Base-by-base conservation (phyloP, 768 basidiomycete genomes). In the Paxillus rubicundulus region DNA sequence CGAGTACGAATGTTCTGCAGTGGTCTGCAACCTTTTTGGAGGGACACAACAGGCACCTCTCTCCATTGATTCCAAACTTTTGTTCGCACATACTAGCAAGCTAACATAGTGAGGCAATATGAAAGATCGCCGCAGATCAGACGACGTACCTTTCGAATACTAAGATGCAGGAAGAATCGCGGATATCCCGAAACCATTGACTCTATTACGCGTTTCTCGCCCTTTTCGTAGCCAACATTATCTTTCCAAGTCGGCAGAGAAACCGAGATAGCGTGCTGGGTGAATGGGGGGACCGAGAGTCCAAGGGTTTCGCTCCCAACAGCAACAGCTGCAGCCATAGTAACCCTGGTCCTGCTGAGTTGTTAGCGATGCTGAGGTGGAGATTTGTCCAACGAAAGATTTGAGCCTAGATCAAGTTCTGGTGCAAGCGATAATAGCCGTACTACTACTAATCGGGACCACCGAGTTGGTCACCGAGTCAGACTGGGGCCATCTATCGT, bases 231-330 rank as follows among this genome's bases (percentile, higher is more conserved):
- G 12, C 77, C 94, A 17, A 98, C 82, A 61, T 87, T 91, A 69
- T 98, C 95, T 30, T 74, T 73, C 95, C 95, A 98, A 28, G 82
- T 94, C 0, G 95, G 95, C 1, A 98, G 78, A 8, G 92, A 94
- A n/a, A 96, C 92, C 2, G 92, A 95, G 57, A 96, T 91, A 12
- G 94, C 95, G 61, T 98, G 95, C 10, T 86, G 82, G 4, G 83
- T 87, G 64, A 81, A 76, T 2, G 85, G 80, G 16, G 87, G 87
- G 2, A 88, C 76, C 4, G 86, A 57, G 21, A 68, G 63, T 4
- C 87, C 87, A 20, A 78, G 56, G 2, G 69, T 56, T 34, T 53
- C 53, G 33, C 24, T 47, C 45, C 52, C 63, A 39, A 50, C 17
- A 13, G 49, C 32, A 18, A 54, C 28, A 5, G 57, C 39, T 8